These are phyloP conservation scores for Synchytrium microbalum DNA, from an alignment of 371 early-diverging fungal genomes.

Conservation along the genomic window DNA sequence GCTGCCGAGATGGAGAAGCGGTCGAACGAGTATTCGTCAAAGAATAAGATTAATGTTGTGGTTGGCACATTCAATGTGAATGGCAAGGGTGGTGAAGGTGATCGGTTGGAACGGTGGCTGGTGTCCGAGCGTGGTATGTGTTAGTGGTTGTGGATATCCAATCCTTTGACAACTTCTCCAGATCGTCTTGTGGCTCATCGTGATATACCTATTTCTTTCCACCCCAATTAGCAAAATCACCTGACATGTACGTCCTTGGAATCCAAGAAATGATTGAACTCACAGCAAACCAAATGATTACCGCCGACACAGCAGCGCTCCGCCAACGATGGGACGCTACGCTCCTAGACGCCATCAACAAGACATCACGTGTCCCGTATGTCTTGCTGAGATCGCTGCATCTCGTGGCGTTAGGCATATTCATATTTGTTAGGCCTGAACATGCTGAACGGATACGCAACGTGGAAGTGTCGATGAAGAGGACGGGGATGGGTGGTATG, in stretches of 20 bases:
- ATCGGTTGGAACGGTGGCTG: slow-evolving; percentile 61
- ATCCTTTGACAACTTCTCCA: slow-evolving; percentile 6
- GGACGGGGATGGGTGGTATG: slow-evolving; percentile 50
- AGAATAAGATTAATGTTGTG: slow-evolving; percentile 49
- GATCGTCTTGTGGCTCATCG: neutral
- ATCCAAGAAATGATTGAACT: slow-evolving; percentile 94
- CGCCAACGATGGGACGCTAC: slow-evolving; percentile 31
- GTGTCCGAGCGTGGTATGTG: slow-evolving; percentile 15
- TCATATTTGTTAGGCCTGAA: slow-evolving; percentile 66
- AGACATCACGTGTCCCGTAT: slow-evolving; percentile 34
- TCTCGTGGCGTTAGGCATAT: slow-evolving; percentile 78
- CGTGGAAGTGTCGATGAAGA: slow-evolving; percentile 70
- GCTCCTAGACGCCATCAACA: slow-evolving; percentile 19
- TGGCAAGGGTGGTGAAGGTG: slow-evolving; percentile 61
- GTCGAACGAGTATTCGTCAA: slow-evolving; percentile 14
- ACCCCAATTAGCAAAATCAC: slow-evolving; percentile 31
- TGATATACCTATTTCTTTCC: neutral
- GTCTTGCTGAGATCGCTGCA: slow-evolving; percentile 73
- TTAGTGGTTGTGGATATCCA: neutral
- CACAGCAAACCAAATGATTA: slow-evolving; percentile 70
- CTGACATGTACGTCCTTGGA: slow-evolving; percentile 80
- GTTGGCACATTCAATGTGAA: slow-evolving; percentile 89
- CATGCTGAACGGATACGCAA: slow-evolving; percentile 66
- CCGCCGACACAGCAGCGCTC: slow-evolving; percentile 62
- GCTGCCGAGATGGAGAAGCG: slow-evolving; percentile 25